These are phyloP conservation scores for Citrullus mucosospermus DNA, from an alignment of 306 rosid species.

Conservation along the genomic window DNA sequence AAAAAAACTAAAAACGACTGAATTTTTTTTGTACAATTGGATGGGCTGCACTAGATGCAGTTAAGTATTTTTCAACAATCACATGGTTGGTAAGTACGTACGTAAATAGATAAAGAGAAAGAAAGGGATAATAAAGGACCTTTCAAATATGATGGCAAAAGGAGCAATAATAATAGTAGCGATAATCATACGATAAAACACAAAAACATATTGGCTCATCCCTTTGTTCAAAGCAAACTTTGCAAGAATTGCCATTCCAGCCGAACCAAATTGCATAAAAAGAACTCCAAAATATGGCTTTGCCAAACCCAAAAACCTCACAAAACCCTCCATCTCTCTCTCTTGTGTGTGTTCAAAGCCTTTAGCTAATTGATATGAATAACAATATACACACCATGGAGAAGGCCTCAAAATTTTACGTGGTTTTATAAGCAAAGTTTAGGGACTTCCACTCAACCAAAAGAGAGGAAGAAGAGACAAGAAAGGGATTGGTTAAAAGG, in stretches of 20 bases:
- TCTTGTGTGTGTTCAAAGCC: background rate
- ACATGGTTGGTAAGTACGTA: background rate
- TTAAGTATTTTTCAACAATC: background rate
- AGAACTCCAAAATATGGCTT: conserved; percentile 32
- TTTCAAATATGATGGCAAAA: conserved; percentile 33
- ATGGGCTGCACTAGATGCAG: too few relatives aligned
- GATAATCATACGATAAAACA: conserved; percentile 25
- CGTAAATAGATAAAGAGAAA: background rate
- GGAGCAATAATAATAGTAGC: conserved; percentile 31
- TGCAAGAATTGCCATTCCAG: conserved; percentile 29
- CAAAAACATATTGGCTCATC: conserved; percentile 37
- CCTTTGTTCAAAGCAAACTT: conserved; percentile 35
- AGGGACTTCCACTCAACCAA: background rate
- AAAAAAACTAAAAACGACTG: too few relatives aligned
- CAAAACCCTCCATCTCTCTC: conserved; percentile 3
- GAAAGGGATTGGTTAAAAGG: too few relatives aligned
- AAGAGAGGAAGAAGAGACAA: background rate
- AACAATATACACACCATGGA: too few relatives aligned
- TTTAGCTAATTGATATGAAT: background rate
- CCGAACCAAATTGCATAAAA: conserved; percentile 32
- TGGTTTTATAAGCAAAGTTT: background rate
- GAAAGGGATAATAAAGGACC: conserved; percentile 9
- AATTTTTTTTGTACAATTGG: too few relatives aligned
- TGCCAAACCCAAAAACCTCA: conserved; percentile 1
- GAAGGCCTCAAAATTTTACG: background rate